Conservation (phyloP, 2,329 filamentous ascomycete species). For the Chalaropsis ovoidea region DNA sequence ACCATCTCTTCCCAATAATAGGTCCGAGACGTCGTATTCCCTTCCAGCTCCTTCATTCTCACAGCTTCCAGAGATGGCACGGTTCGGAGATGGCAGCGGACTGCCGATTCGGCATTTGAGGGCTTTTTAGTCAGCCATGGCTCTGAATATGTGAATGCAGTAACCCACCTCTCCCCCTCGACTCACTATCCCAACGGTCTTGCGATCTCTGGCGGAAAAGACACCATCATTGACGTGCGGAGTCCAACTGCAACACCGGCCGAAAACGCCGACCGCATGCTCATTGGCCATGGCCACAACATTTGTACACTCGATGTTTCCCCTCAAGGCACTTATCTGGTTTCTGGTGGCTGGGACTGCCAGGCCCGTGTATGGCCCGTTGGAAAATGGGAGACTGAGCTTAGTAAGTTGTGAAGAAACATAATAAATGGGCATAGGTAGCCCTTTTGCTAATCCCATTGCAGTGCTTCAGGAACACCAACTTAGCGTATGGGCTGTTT, state of each 20-base stretch:
- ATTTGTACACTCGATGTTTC: conserved; percentile 78
- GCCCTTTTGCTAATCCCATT: neutral
- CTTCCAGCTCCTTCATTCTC: conserved; percentile 58
- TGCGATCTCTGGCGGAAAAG: conserved; percentile 78
- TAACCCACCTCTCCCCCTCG: conserved; percentile 65
- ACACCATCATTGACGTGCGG: conserved; percentile 85
- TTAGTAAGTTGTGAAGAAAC: conserved; percentile 31
- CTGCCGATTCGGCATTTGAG: conserved; percentile 54
- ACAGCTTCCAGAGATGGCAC: conserved; percentile 88
- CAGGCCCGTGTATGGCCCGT: conserved; percentile 79
- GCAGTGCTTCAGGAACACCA: conserved; percentile 60
- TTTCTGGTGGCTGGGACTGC: conserved; percentile 90
- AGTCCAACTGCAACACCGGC: conserved; percentile 55
- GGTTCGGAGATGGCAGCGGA: conserved; percentile 73
- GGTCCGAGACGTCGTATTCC: conserved; percentile 81
- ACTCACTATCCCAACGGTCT: conserved; percentile 64
- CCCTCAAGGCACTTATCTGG: conserved; percentile 59
- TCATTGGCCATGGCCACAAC: conserved; percentile 79
- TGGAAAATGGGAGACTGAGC: conserved; percentile 71
- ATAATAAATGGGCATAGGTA: neutral
- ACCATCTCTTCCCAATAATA: conserved; percentile 34
- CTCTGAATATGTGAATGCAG: conserved; percentile 75
- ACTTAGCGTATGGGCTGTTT: conserved; percentile 75
- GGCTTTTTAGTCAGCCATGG: conserved; percentile 69
- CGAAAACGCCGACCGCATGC: conserved; percentile 72